These are phyloP conservation scores for Pseudocercospora fijiensis DNA, from an alignment of 2,329 filamentous ascomycete species.

Conservation along the genomic window DNA sequence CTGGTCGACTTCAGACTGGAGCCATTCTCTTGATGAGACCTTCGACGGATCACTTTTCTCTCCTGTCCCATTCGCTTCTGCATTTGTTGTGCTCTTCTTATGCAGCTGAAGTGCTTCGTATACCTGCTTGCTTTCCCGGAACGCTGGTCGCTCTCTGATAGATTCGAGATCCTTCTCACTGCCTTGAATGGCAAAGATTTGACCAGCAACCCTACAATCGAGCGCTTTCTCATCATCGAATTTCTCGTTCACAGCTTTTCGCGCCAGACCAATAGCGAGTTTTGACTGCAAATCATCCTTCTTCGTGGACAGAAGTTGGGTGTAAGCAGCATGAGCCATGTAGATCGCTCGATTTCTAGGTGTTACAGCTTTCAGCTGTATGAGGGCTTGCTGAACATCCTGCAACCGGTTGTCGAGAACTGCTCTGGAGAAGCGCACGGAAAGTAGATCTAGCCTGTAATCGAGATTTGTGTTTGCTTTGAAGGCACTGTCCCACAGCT, in stretches of 20 bases:
- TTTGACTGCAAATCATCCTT: slow-evolving; percentile 34
- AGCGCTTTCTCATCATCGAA: slow-evolving; percentile 34
- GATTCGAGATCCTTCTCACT: slow-evolving; percentile 31
- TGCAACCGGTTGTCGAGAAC: slow-evolving; percentile 34
- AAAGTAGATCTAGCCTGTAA: slow-evolving; percentile 32
- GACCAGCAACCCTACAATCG: slow-evolving; percentile 36
- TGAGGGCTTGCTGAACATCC: slow-evolving; percentile 39
- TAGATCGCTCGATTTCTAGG: slow-evolving; percentile 36
- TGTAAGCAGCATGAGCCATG: slow-evolving; percentile 39
- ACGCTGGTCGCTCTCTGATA: slow-evolving; percentile 23
- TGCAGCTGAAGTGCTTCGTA: slow-evolving; percentile 29
- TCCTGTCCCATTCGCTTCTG: background rate
- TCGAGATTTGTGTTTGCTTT: slow-evolving; percentile 27
- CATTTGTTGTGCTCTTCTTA: slow-evolving; percentile 11
- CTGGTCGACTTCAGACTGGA: slow-evolving; percentile 25
- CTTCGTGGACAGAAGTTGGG: slow-evolving; percentile 33
- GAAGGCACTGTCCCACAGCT: slow-evolving; percentile 37
- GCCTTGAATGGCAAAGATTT: slow-evolving; percentile 36
- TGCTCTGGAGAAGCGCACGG: slow-evolving; percentile 34
- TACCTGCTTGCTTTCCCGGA: slow-evolving; percentile 36
- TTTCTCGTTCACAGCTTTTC: slow-evolving; percentile 36
- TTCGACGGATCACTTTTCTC: background rate
- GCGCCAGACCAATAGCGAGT: slow-evolving; percentile 34
- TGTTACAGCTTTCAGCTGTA: slow-evolving; percentile 35
- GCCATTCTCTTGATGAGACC: slow-evolving; percentile 24